Percentiles rank a stretch among this genome's conserved stretches.
Evolutionary conservation across 2,329 filamentous ascomycete genomes (phyloP).

Genomic region (Botrytis sinoallii): DNA sequence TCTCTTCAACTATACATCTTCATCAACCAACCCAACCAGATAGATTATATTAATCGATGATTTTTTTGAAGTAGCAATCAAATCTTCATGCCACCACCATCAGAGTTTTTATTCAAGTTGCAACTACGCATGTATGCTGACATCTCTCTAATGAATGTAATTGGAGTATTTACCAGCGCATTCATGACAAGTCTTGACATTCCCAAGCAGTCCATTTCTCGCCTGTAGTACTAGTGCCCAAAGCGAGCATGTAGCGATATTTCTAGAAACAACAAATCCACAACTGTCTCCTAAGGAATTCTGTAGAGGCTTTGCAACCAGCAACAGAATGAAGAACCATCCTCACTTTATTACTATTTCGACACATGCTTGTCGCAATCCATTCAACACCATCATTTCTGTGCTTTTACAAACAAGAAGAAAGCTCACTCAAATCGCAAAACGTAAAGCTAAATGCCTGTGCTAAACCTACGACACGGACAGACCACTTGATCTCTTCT

Average conservation of each 20-base stretch:
- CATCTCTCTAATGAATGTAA: neutral
- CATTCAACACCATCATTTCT: no score
- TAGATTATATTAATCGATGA: no score
- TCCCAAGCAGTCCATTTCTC: neutral
- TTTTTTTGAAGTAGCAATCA: neutral
- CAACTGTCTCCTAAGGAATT: neutral
- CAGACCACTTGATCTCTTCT: neutral
- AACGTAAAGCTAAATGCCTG: neutral
- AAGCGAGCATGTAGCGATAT: neutral
- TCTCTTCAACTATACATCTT: neutral
- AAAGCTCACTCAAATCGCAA: neutral
- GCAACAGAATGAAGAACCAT: no score
- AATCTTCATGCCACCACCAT: neutral
- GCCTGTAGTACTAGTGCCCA: neutral
- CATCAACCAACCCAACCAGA: neutral
- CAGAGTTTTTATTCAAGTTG: neutral
- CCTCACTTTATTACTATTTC: neutral
- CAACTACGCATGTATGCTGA: neutral
- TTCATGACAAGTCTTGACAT: neutral
- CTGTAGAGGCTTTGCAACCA: neutral
- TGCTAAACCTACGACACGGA: neutral
- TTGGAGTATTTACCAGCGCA: neutral
- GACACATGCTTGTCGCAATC: neutral
- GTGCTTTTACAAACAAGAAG: neutral
- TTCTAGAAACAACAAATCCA: neutral